Conservation (phyloP, 768 basidiomycete species). For the Pleurotus djamor region DNA sequence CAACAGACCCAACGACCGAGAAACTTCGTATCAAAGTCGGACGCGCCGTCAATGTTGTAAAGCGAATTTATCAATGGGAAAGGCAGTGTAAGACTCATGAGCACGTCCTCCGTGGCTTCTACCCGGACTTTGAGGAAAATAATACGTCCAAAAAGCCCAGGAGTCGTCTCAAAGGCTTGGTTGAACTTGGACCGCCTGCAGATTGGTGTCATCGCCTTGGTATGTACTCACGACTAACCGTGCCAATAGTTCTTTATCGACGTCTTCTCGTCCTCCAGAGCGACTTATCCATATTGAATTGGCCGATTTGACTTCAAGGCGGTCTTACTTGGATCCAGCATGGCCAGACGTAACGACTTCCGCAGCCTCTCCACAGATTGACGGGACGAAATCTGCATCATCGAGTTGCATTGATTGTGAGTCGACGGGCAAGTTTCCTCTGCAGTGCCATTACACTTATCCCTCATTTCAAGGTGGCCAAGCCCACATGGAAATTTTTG, state of each 20-base stretch:
- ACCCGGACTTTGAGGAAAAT: constrained; percentile 47
- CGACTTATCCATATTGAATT: constrained; percentile 80
- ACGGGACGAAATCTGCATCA: neutral
- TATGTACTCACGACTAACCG: neutral
- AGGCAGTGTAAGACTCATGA: constrained; percentile 81
- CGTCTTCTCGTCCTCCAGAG: constrained; percentile 31
- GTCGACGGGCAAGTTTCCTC: neutral
- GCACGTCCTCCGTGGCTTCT: constrained; percentile 72
- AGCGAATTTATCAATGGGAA: constrained; percentile 76
- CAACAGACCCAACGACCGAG: constrained; percentile 23
- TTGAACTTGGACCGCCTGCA: constrained; percentile 59
- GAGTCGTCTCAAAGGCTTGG: constrained; percentile 43
- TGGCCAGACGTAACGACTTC: constrained; percentile 29
- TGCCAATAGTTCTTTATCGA: neutral
- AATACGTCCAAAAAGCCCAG: neutral
- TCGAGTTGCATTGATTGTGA: neutral
- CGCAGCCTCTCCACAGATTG: too few relatives aligned
- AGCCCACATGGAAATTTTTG: constrained; percentile 1
- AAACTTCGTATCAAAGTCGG: constrained; percentile 76
- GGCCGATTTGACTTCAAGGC: constrained; percentile 58
- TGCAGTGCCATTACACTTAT: neutral
- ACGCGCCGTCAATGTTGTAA: constrained; percentile 68
- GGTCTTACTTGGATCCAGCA: constrained; percentile 55
- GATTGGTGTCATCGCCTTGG: constrained; percentile 66
- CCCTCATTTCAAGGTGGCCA: neutral